Evolutionary conservation across 805 yeast genomes (phyloP).

Genomic region (Candida argentea): DNA sequence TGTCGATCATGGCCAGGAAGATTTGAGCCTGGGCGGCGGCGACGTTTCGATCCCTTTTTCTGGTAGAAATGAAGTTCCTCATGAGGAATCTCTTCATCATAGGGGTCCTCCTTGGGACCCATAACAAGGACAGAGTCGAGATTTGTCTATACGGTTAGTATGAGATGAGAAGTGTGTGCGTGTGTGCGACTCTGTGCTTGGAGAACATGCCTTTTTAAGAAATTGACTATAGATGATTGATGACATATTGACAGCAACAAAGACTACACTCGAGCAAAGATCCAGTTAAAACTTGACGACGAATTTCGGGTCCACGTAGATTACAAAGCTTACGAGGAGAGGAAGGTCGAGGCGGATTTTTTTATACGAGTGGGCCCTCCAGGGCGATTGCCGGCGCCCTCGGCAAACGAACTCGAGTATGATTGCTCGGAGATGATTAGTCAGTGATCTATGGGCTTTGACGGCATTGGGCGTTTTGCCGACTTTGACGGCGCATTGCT

Average conservation of each 20-base stretch:
- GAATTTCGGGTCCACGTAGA: too few species aligned
- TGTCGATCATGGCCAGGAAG: slow-evolving; percentile 24
- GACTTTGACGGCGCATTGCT: slow-evolving; percentile 30
- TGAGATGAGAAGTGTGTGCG: too few species aligned
- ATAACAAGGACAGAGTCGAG: slow-evolving; percentile 17
- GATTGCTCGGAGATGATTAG: too few species aligned
- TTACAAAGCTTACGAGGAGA: too few species aligned
- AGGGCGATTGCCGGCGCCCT: too few species aligned
- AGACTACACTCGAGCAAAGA: too few species aligned
- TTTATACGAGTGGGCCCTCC: too few species aligned
- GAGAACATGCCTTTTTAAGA: slow-evolving; percentile 24
- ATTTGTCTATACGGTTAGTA: slow-evolving; percentile 12
- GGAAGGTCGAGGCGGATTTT: too few species aligned
- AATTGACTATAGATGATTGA: slow-evolving; percentile 23
- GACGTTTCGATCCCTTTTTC: slow-evolving; percentile 28
- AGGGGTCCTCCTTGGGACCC: slow-evolving; percentile 27
- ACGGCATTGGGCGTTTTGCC: slow-evolving; percentile 1
- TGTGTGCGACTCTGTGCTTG: neutral
- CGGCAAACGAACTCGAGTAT: too few species aligned
- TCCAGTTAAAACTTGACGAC: too few species aligned
- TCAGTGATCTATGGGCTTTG: too few species aligned
- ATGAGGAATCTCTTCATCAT: slow-evolving; percentile 30
- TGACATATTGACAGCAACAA: too few species aligned
- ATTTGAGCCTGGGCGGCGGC: slow-evolving; percentile 23
- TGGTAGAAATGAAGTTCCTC: slow-evolving; percentile 33